Base-by-base conservation (phyloP, 805 yeast species). In the Tanozyma kutaoensis region DNA sequence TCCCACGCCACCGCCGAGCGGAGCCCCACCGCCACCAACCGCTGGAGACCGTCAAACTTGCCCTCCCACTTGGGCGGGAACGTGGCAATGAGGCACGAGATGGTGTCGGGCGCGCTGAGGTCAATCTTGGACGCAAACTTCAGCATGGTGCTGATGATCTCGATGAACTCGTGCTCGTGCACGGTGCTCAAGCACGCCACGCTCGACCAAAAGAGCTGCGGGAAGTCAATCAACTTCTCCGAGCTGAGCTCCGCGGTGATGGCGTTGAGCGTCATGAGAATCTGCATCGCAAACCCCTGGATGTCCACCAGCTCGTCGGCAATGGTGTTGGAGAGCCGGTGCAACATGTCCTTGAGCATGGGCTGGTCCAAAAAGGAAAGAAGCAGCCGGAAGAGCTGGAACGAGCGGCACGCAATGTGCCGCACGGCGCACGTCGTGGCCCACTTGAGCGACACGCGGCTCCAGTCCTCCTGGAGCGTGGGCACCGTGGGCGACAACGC, bases 51-150 rank as follows among this genome's bases (percentile, higher is more conserved):
- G 42, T 77, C 88, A 48, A 85, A 91, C 30, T 74, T 68, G 1
- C 96, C 95, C 44, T 86, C 95, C 98, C 97, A 91, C 31, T 80
- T 77, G 0, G 91, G 74, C 0, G 99, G 99, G 45, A 86, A 91
- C 0, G 91, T 79, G 0, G 91, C 69, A 12, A 81, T 70, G 32
- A 86, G 61, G 47, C 93, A 76, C 14, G 77, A 72, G 2, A 85
- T 88, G 0, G 93, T 81, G 29, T 80, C 94, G 0, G 76, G 79
- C 1, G 93, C 73, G 36, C 79, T 85, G 27, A 84, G 55, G 45
- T 84, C 95, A 42, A 88, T 81, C 43, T 85, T 88, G 2, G 86
- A 72, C 8, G 91, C 69, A 40, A 86, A 77, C 40, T 82, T 85
- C 16, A 81, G 70, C 40, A 88, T 55, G 4, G 91, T 74, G 0